Evolutionary conservation across 2,329 filamentous ascomycete species (phyloP).

Genomic region (Chaetomium sp.): DNA sequence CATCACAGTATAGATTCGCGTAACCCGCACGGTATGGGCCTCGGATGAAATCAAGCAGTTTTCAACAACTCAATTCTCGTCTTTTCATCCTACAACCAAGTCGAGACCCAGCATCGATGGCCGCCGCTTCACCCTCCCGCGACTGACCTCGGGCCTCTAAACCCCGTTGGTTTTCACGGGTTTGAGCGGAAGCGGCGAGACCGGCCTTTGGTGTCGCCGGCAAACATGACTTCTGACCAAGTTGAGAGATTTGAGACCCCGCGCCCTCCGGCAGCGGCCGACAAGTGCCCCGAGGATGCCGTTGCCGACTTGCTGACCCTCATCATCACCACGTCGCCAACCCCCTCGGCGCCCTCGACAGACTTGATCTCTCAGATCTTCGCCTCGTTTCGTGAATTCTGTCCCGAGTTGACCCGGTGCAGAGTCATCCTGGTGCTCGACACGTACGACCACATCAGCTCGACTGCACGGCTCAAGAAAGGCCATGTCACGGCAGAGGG

Average conservation of each 20-base stretch:
- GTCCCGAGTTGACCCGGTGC: slow-evolving; percentile 46
- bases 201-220: slow-evolving; percentile 7
- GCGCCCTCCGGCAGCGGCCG: slow-evolving; percentile 5
- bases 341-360: slow-evolving; percentile 55
- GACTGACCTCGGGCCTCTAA: neutral
- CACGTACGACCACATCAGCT: slow-evolving; percentile 51
- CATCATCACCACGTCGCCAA: slow-evolving; percentile 58
- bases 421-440: slow-evolving; percentile 56
- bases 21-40: slow-evolving; percentile 3
- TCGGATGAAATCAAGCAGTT: neutral
- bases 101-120: neutral
- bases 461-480: slow-evolving; percentile 53
- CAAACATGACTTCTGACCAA: slow-evolving; percentile 20
- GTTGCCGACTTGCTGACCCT: slow-evolving; percentile 42
- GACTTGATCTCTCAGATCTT: slow-evolving; percentile 54
- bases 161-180: slow-evolving; percentile 12
- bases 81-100: neutral
- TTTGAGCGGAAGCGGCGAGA: slow-evolving; percentile 7
- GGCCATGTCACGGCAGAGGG: slow-evolving; percentile 53
- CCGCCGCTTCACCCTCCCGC: neutral
- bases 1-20: too few species aligned
- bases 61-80: too few species aligned
- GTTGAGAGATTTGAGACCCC: neutral
- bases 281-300: neutral
- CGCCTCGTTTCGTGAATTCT: slow-evolving; percentile 49